Evolutionary conservation across 495 filamentous ascomycete genomes (phyloP), one percentile per base, ranked within the genome.

Genomic region (Podospora conica): DNA sequence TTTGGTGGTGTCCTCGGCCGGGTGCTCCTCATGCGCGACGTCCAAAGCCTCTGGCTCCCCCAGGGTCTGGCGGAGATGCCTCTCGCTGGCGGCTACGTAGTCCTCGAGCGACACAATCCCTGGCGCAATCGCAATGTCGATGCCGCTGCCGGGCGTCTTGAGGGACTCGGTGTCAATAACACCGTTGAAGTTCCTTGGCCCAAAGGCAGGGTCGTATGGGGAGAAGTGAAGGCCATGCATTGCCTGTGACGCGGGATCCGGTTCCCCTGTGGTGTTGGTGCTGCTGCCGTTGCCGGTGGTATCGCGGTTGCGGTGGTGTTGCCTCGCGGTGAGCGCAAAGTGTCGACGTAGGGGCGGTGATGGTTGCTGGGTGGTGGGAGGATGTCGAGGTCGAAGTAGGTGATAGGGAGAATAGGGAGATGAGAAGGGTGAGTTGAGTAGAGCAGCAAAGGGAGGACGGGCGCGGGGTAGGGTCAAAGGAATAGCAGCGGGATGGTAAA

Each of bases 1-100:
- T 61, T 74, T 69, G 25, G 53, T 20, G 23, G 76, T 69, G 4
- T 72, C 76, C 48, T 28, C 60, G 20, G 73, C 72, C 10, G 77
- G 71, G 53, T 76, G 74, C 29, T 73, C 67, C 60, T 68, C 65
- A 23, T 66, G 63, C 9, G 53, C 53, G 60, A n/a, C 66, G 48
- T 54, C 65, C 27, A 33, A 15, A 3, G 40, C 18, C 18, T 48
- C 15, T 48, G 40, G 40, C 18, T 48, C 25, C 11, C 48, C 29
- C n/a, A 33, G n/a, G 25, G 63, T 63, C 20, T 59, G 54, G 10
- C 9, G 48, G 11, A 20, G 33, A 22, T 25, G 18, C 57, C 15
- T 31, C 25, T 23, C 23, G 53, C 22, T 27, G n/a, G 33, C 55
- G 53, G 53, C 53, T 23, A 18, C 12, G 18, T 62, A 55, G 48